phyloP scores from a whole-genome alignment of 306 rosid genomes.

The Myrica gale region DNA sequence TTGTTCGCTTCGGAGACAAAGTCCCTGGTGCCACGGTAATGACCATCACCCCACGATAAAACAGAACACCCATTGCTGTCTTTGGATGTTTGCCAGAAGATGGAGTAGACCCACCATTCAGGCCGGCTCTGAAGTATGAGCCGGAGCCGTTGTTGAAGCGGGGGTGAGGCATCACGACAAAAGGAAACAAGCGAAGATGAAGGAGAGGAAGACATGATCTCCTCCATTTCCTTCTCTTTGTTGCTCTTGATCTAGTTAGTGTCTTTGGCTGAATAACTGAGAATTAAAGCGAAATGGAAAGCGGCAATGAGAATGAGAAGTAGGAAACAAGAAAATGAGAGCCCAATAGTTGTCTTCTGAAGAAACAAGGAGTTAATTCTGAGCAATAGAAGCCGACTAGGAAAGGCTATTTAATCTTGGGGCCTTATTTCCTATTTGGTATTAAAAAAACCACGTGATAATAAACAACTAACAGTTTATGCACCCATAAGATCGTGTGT shows the following conservation, averaged over 20 bases:
- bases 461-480: not conserved
- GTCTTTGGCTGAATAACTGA: not conserved
- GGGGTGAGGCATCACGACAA: slow-evolving; percentile 7
- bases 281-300: not conserved
- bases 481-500: no score
- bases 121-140: slow-evolving; percentile 38
- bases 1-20: not conserved
- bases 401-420: not conserved
- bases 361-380: not conserved
- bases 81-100: slow-evolving; percentile 50
- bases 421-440: not conserved
- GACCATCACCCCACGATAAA: slow-evolving; percentile 43
- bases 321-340: not conserved
- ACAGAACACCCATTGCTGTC: slow-evolving; percentile 4
- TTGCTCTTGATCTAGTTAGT: not conserved
- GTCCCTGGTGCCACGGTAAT: slow-evolving; percentile 28
- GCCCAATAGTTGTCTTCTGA: not conserved
- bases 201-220: slow-evolving; percentile 21
- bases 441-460: not conserved
- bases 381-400: not conserved
- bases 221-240: slow-evolving; percentile 14
- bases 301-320: not conserved
- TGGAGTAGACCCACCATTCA: slow-evolving; percentile 55
- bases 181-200: slow-evolving; percentile 15
- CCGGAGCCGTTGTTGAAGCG: slow-evolving; percentile 43